A percentile compares a stretch with the other conserved stretches of the same genome.
These are phyloP conservation scores for Alternaria angustiovoidea DNA, from an alignment of 2,329 filamentous ascomycete genomes.

Conservation along the genomic window DNA sequence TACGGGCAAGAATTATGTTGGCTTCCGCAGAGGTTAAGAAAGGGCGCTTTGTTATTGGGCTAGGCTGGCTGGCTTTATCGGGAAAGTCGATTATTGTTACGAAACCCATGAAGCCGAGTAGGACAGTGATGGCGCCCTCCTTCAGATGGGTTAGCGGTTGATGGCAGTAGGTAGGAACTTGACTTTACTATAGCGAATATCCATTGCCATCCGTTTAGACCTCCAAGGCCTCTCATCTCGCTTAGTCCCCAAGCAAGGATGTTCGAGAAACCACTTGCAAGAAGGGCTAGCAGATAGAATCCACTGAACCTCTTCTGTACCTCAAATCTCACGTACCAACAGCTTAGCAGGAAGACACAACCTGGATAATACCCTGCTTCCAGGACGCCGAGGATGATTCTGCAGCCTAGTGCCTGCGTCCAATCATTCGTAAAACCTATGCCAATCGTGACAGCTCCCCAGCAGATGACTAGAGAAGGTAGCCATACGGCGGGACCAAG, in stretches of 20 bases:
- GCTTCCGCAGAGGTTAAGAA: conserved; percentile 29
- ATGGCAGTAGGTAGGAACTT: background rate
- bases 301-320: conserved; percentile 29
- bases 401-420: conserved; percentile 18
- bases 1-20: conserved; percentile 26
- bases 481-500: conserved; percentile 41
- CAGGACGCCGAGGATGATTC: conserved; percentile 27
- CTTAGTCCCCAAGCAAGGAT: conserved; percentile 44
- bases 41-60: conserved; percentile 16
- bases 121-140: conserved; percentile 26
- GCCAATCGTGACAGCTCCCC: conserved; percentile 29
- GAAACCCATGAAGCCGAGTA: conserved; percentile 22
- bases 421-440: conserved; percentile 31
- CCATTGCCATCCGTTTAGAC: conserved; percentile 44
- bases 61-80: conserved; percentile 15
- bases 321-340: conserved; percentile 32
- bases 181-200: conserved; percentile 24
- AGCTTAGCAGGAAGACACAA: conserved; percentile 28
- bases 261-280: conserved; percentile 40
- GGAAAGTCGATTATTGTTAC: conserved; percentile 30
- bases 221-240: conserved; percentile 35
- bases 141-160: background rate
- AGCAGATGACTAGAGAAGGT: conserved; percentile 30
- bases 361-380: conserved; percentile 32
- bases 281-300: conserved; percentile 35